These are phyloP conservation scores for Pseudonitzschia multiseries DNA, from an alignment of 108 stramenopile species.

Conservation along the genomic window DNA sequence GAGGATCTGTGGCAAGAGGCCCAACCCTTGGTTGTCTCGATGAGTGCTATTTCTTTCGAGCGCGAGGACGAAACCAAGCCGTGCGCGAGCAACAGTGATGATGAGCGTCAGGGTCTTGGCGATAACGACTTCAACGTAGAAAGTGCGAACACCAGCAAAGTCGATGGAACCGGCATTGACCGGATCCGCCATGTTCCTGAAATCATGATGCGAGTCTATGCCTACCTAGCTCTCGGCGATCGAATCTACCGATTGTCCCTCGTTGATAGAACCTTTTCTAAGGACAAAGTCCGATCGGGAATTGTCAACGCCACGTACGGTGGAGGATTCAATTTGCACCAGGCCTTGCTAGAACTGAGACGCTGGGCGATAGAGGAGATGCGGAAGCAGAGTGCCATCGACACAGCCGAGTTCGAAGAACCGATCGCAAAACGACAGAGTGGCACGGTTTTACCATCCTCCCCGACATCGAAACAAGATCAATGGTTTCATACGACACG, in stretches of 20 bases:
- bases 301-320: slow-evolving; percentile 3
- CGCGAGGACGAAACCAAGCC: background rate
- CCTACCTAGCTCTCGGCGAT: background rate
- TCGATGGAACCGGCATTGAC: background rate
- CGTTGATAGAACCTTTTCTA: background rate
- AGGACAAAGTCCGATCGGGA: background rate
- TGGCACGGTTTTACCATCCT: background rate
- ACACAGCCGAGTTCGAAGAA: background rate
- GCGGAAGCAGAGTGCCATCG: background rate
- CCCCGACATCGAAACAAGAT: background rate
- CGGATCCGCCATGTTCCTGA: background rate
- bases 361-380: background rate
- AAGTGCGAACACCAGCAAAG: background rate
- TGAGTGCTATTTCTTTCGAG: background rate
- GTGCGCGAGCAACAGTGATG: background rate
- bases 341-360: background rate
- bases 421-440: background rate
- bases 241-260: background rate
- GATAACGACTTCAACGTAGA: background rate
- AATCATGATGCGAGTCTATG: background rate
- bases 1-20: background rate
- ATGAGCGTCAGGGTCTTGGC: too few species aligned
- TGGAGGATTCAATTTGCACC: background rate
- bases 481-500: background rate
- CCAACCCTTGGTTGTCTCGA: background rate